A percentile compares a stretch with the other conserved stretches of the same genome.
These are phyloP conservation scores for Solidago caesia DNA, from an alignment of 129 eudicot genomes.

Conservation along the genomic window DNA sequence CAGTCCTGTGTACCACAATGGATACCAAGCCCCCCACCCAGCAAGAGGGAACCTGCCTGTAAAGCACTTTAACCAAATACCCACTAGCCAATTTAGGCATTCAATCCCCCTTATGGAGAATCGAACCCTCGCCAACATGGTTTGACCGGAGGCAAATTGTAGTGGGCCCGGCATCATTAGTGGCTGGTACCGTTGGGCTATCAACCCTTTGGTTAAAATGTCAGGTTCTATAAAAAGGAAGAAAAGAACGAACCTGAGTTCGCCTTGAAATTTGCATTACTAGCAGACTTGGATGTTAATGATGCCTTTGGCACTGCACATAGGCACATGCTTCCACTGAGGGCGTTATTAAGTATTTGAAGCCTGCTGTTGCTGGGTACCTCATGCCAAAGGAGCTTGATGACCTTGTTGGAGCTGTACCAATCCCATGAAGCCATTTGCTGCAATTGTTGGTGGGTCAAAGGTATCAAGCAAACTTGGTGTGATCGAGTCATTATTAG, in stretches of 20 bases:
- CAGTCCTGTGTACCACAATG: too few species aligned
- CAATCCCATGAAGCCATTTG: conserved; percentile 94
- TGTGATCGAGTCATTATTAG: conserved; percentile 70
- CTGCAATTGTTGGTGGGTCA: conserved; percentile 95
- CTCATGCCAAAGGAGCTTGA: conserved; percentile 97
- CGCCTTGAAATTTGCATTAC: conserved; percentile 62
- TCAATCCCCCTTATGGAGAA: too few species aligned
- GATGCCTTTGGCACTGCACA: conserved; percentile 94
- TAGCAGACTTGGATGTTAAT: conserved; percentile 64
- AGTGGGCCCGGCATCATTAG: too few species aligned
- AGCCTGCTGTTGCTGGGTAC: conserved; percentile 87
- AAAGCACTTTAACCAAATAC: too few species aligned
- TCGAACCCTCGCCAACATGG: too few species aligned
- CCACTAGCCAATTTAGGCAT: too few species aligned
- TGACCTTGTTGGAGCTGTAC: conserved; percentile 81
- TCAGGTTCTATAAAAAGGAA: conserved; percentile 65
- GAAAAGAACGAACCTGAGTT: conserved; percentile 76
- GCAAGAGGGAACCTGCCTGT: too few species aligned
- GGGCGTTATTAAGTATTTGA: conserved; percentile 82
- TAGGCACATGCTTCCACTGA: conserved; percentile 97
- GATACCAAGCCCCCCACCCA: too few species aligned
- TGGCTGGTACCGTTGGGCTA: conserved; percentile 62
- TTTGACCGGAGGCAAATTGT: too few species aligned
- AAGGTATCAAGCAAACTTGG: conserved; percentile 89
- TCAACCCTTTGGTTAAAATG: conserved; percentile 37